Conservation (phyloP, 345 rosid species). For the Garcia nutans region DNA sequence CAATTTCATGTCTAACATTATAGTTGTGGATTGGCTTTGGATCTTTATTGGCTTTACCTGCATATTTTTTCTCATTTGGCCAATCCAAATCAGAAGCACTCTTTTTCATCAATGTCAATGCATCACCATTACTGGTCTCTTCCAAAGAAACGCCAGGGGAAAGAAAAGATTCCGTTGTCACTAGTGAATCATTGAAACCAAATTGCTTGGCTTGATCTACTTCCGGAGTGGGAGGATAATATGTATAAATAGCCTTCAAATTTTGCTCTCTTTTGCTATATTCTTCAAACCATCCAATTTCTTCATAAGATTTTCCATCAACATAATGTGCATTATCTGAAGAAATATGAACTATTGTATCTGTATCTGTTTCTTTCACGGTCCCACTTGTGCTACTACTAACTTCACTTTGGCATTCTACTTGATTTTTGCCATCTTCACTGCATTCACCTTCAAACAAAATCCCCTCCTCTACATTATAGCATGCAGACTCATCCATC, state of each 20-base stretch:
- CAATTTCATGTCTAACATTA: constrained; percentile 33
- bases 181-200: constrained; percentile 5
- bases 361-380: constrained; percentile 15
- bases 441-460: neutral
- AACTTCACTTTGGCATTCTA: constrained; percentile 10
- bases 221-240: constrained; percentile 8
- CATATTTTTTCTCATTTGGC: neutral
- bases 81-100: constrained; percentile 3
- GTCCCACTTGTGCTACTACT: constrained; percentile 13
- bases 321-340: constrained; percentile 16
- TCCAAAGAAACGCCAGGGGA: constrained; percentile 24
- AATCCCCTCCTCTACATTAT: neutral
- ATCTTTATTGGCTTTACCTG: constrained; percentile 22
- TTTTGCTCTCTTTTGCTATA: neutral
- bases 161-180: constrained; percentile 22
- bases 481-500: constrained; percentile 1
- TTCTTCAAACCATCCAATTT: constrained; percentile 18
- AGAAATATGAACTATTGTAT: constrained; percentile 8
- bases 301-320: constrained; percentile 15
- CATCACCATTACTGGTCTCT: constrained; percentile 25
- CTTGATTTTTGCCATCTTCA: constrained; percentile 11
- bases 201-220: constrained; percentile 6
- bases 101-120: neutral
- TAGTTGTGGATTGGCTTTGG: constrained; percentile 15
- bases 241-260: neutral